Percentiles rank a stretch among this genome's conserved stretches.
Evolutionary conservation across 352 stramenopile species (phyloP).

Genomic region (Globisporangium uncinulatum): DNA sequence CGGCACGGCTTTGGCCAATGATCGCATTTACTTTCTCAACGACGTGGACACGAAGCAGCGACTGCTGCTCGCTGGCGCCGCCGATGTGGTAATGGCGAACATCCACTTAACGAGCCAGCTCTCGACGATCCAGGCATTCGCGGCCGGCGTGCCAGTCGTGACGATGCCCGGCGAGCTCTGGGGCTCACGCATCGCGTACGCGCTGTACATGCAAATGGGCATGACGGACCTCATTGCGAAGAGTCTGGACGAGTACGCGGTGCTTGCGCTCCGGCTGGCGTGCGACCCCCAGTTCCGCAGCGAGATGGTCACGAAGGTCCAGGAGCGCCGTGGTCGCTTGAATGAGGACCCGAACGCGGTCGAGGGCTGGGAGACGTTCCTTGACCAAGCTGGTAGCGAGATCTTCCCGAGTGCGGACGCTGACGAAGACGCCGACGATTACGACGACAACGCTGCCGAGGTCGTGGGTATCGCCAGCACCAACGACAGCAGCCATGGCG

Average conservation of each 20-base stretch:
- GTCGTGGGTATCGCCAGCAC: neutral
- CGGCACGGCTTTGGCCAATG: slow-evolving; percentile 11
- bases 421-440: neutral
- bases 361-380: slow-evolving; percentile 67
- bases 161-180: slow-evolving; percentile 54
- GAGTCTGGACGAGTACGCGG: slow-evolving; percentile 43
- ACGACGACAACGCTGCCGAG: neutral
- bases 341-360: slow-evolving; percentile 40
- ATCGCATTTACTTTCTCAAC: slow-evolving; percentile 51
- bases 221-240: slow-evolving; percentile 44
- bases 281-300: slow-evolving; percentile 36
- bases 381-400: slow-evolving; percentile 35
- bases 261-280: slow-evolving; percentile 45
- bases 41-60: slow-evolving; percentile 56
- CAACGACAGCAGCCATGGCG: too few relatives aligned
- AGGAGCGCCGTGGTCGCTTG: slow-evolving; percentile 28
- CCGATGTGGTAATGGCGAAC: slow-evolving; percentile 55
- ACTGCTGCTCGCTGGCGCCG: slow-evolving; percentile 35
- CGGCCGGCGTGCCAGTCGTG: slow-evolving; percentile 54
- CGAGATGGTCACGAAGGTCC: slow-evolving; percentile 38
- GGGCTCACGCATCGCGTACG: slow-evolving; percentile 55
- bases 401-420: slow-evolving; percentile 22
- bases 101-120: slow-evolving; percentile 46
- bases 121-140: slow-evolving; percentile 51
- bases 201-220: slow-evolving; percentile 61